Conservation (phyloP, 495 filamentous ascomycete species). For the Chaetomium tenue region DNA sequence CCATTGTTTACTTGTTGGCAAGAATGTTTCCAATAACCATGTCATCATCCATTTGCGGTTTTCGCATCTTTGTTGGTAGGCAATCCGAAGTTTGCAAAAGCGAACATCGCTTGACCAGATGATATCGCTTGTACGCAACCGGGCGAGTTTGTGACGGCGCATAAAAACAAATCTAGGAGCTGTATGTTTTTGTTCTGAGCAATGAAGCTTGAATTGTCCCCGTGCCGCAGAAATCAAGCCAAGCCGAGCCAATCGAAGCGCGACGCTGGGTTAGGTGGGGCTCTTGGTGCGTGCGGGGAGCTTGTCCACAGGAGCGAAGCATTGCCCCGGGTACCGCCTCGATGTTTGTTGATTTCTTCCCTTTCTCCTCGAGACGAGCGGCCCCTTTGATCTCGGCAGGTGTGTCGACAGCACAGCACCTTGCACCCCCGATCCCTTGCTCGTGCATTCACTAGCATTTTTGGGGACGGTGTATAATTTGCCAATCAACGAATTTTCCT, state of each 20-base stretch:
- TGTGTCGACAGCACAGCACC: slow-evolving; percentile 21
- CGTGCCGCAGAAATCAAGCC: not conserved
- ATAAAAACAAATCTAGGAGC: no score
- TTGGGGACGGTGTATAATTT: slow-evolving; percentile 12
- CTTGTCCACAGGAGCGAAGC: slow-evolving; percentile 25
- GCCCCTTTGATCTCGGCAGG: slow-evolving; percentile 29
- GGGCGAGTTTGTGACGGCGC: no score
- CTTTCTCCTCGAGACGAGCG: slow-evolving; percentile 25
- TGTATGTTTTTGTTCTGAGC: no score
- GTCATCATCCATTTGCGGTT: no score
- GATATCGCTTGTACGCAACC: no score
- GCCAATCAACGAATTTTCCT: slow-evolving; percentile 15
- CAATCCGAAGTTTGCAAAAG: not conserved
- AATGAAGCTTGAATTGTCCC: no score
- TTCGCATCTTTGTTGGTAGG: no score
- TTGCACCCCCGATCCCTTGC: slow-evolving; percentile 16
- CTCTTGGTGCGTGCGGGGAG: slow-evolving; percentile 32
- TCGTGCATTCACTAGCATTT: slow-evolving; percentile 16
- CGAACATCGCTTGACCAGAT: not conserved
- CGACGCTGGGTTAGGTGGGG: slow-evolving; percentile 12
- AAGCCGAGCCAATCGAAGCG: slow-evolving; percentile 31
- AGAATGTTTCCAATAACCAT: no score
- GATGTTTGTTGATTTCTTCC: slow-evolving; percentile 40
- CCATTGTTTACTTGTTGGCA: no score
- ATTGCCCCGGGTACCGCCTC: slow-evolving; percentile 38